Evolutionary conservation across 2,329 filamentous ascomycete genomes (phyloP), one percentile per base, ranked within the genome.

Genomic region (Chaetothyriales sp.): DNA sequence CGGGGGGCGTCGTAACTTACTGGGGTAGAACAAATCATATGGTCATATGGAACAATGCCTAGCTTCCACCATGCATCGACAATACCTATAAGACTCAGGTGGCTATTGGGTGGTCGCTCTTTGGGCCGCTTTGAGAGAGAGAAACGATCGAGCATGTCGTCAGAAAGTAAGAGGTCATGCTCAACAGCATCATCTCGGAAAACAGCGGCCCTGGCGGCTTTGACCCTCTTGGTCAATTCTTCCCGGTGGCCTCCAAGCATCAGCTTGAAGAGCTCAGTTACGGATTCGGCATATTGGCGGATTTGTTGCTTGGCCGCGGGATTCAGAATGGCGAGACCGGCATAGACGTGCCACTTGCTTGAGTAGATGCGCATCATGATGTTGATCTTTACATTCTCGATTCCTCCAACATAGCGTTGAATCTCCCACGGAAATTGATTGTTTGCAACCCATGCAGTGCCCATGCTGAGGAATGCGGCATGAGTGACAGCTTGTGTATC

Each of bases 341-440:
- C 92, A 68, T 98, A 98, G 53, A 98, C 92, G 72, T 98, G 94
- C 94, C 94, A 98, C 69, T 97, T 98, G 69, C 95, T 94, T 54
- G 85, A 83, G 73, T 97, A 98, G 71, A 98, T 97, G 61, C 92
- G 89, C 59, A 98, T 74, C 60, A 89, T 97, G 60, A 97, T 82
- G 71, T 98, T 98, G 73, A 97, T 95, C 73, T 98, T 98, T 62
- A 97, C 90, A 67, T 98, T 98, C 69, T 98, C 92, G 63, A 98
- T 94, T 49, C 92, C 94, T 53, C 92, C 92, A 3, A 95, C 81
- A 69, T 97, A 98, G 57, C 92, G 88, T n/a, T 83, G 81, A 46
- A 90, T 82, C 63, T 97, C 90, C 92, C 92, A 98, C 0, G 94
- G 92, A 63, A 97, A 98, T 66, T 98, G 88, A 53, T 83, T 80